Conservation (phyloP, 345 rosid species). For the Zanthoxylum bungeanum region DNA sequence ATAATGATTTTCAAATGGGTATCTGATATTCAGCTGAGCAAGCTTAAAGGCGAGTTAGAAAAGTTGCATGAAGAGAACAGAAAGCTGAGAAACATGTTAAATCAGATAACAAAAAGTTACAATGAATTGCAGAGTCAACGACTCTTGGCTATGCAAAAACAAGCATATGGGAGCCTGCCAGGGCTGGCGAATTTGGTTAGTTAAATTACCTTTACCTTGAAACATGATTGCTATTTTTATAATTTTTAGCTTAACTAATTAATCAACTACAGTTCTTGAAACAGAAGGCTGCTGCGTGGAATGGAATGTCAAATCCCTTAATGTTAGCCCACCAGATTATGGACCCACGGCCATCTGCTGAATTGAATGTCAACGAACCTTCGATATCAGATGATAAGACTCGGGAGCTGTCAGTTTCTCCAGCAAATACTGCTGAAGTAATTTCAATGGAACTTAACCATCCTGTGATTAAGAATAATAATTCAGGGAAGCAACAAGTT, state of each 20-base stretch:
- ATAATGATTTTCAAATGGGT: not conserved
- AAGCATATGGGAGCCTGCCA: conserved; percentile 31
- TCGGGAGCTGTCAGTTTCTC: conserved; percentile 28
- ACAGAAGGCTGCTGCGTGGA: conserved; percentile 27
- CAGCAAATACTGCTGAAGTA: conserved; percentile 28
- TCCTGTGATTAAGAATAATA: conserved; percentile 19
- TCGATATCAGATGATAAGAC: conserved; percentile 31
- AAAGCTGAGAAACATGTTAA: conserved; percentile 56
- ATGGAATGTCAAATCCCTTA: conserved; percentile 27
- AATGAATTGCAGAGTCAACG: conserved; percentile 60
- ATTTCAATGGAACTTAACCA: conserved; percentile 30
- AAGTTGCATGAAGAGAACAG: conserved; percentile 67
- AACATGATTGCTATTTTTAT: not conserved
- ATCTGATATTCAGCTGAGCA: conserved; percentile 35
- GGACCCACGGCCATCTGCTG: conserved; percentile 39
- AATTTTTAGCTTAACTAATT: not conserved
- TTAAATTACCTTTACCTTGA: not conserved
- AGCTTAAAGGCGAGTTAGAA: conserved; percentile 46
- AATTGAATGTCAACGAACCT: conserved; percentile 33
- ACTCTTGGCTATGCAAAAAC: conserved; percentile 50
- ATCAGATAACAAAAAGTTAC: conserved; percentile 57
- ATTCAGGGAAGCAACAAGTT: no score
- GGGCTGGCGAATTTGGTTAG: conserved; percentile 36
- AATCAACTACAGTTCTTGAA: not conserved
- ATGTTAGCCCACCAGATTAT: conserved; percentile 30